Conservation (phyloP, 768 basidiomycete genomes). For the Cytidiella melzeri region DNA sequence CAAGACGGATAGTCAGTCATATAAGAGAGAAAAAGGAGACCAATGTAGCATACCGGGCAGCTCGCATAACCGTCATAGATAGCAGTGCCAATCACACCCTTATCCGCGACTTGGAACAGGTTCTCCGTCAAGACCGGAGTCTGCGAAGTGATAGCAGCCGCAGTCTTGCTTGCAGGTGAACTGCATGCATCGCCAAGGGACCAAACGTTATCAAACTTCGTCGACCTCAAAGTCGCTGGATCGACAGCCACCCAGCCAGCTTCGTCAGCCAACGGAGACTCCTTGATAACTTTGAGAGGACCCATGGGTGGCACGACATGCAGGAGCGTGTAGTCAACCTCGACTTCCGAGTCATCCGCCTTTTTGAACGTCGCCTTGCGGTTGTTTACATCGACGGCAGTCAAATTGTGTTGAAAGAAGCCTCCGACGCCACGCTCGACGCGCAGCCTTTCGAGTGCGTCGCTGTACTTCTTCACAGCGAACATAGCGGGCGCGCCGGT, state of each 20-base stretch:
- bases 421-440: constrained; percentile 75
- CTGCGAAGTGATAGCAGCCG: constrained; percentile 88
- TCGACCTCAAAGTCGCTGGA: constrained; percentile 73
- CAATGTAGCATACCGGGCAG: constrained; percentile 62
- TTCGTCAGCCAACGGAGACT: constrained; percentile 70
- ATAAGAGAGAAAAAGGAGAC: constrained; percentile 1
- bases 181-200: constrained; percentile 90
- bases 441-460: constrained; percentile 75
- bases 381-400: constrained; percentile 62
- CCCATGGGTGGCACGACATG: constrained; percentile 94
- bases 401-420: constrained; percentile 77
- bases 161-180: constrained; percentile 93
- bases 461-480: constrained; percentile 91
- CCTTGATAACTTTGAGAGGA: constrained; percentile 73
- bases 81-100: constrained; percentile 62
- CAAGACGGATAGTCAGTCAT: constrained; percentile 5
- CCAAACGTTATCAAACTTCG: constrained; percentile 84
- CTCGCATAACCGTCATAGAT: constrained; percentile 86
- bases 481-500: constrained; percentile 97
- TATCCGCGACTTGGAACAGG: constrained; percentile 67
- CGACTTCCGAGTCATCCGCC: constrained; percentile 58
- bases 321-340: constrained; percentile 74
- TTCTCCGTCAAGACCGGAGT: constrained; percentile 90
- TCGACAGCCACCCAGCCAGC: constrained; percentile 90
- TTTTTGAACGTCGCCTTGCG: constrained; percentile 84